phyloP scores from a whole-genome alignment of 1,284 basidiomycete species.

The Sutorius eximius region DNA sequence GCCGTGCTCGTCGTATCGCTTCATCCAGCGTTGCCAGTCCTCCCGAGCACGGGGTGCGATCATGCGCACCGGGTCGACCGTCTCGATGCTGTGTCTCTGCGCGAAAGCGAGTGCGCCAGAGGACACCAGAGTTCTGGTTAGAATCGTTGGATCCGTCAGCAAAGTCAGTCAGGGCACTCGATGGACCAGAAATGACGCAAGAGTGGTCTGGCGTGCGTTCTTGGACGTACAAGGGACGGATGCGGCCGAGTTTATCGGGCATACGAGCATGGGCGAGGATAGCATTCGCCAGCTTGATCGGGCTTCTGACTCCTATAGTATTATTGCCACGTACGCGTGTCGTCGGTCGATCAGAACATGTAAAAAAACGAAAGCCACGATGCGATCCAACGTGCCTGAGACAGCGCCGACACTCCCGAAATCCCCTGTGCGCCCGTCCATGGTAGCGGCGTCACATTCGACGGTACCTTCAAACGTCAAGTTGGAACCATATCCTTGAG shows the following conservation, averaged over 20 bases:
- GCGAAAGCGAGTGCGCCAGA: constrained; percentile 57
- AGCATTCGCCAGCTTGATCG: constrained; percentile 55
- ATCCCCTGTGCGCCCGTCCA: constrained; percentile 50
- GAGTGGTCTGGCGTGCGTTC: background rate
- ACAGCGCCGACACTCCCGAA: constrained; percentile 75
- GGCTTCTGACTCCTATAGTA: constrained; percentile 60
- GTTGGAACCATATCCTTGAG: constrained; percentile 69
- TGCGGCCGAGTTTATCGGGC: constrained; percentile 56
- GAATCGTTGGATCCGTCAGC: background rate
- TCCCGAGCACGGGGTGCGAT: constrained; percentile 47
- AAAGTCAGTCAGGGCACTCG: background rate
- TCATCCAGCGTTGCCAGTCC: constrained; percentile 66
- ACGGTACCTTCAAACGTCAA: constrained; percentile 65
- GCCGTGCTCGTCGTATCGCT: constrained; percentile 31
- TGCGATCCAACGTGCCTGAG: constrained; percentile 44
- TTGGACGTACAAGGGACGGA: constrained; percentile 57
- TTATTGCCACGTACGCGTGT: background rate
- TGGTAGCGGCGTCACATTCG: constrained; percentile 77
- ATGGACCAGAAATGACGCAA: background rate
- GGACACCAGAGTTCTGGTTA: constrained; percentile 46
- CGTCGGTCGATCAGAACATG: background rate
- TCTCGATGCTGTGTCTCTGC: constrained; percentile 25
- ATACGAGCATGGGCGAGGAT: constrained; percentile 54
- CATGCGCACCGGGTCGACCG: constrained; percentile 45
- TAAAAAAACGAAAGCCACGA: background rate